Conservation (phyloP, 805 yeast species). For the Wickerhamomyces bovis region DNA sequence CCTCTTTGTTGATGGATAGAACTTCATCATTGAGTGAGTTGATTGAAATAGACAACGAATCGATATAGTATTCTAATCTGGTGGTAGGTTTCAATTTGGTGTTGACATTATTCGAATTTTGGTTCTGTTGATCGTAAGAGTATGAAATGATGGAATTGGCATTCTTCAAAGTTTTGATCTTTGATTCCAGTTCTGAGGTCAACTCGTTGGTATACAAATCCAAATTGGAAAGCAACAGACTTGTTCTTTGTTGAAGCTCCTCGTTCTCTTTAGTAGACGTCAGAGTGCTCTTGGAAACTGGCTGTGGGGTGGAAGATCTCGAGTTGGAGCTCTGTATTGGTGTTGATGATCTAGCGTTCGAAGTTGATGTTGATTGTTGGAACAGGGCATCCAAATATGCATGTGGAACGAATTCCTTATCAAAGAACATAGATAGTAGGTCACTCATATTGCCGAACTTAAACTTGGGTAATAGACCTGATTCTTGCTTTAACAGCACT, state of each 20-base stretch:
- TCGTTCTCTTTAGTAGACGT: conserved; percentile 27
- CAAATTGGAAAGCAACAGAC: conserved; percentile 48
- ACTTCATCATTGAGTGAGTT: conserved; percentile 49
- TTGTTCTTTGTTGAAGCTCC: conserved; percentile 41
- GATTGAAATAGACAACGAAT: conserved; percentile 52
- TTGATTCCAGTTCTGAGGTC: conserved; percentile 45
- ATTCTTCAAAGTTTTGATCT: conserved; percentile 41
- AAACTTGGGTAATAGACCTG: too few relatives aligned
- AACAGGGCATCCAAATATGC: conserved; percentile 60
- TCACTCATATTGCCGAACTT: conserved; percentile 21
- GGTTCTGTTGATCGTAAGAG: conserved; percentile 21
- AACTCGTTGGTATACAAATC: conserved; percentile 60
- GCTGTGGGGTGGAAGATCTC: conserved; percentile 16
- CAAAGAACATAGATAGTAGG: conserved; percentile 61
- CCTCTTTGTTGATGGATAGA: conserved; percentile 7
- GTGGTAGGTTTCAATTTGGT: conserved; percentile 39
- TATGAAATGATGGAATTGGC: conserved; percentile 46
- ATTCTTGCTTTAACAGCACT: too few relatives aligned
- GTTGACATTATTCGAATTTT: conserved; percentile 14
- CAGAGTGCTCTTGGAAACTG: conserved; percentile 1
- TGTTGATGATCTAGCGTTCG: conserved; percentile 22
- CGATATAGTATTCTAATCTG: conserved; percentile 60
- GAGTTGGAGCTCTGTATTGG: conserved; percentile 20
- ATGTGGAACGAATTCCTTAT: conserved; percentile 57
- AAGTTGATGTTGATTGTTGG: conserved; percentile 10